Evolutionary conservation across 2,329 filamentous ascomycete genomes (phyloP).

Genomic region (Akanthomyces dipterigenus): DNA sequence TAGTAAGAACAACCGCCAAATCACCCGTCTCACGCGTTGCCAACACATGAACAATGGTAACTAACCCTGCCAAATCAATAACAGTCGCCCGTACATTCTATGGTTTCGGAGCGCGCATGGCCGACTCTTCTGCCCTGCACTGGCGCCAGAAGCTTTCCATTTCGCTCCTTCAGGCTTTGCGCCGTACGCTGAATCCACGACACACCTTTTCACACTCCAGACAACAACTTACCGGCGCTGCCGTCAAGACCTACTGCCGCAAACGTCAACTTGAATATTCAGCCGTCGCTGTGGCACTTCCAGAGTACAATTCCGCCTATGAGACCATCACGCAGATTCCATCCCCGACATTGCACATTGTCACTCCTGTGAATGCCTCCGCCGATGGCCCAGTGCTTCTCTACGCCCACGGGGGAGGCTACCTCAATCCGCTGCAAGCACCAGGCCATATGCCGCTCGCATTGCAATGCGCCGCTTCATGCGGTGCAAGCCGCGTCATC

Average conservation of each 20-base stretch:
- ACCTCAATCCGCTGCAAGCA: background rate
- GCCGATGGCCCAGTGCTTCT: background rate
- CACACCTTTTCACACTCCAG: background rate
- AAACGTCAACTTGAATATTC: background rate
- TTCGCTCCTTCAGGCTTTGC: background rate
- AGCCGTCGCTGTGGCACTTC: background rate
- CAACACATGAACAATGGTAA: background rate
- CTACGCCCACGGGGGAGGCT: background rate
- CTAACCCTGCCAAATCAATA: background rate
- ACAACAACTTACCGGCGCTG: background rate
- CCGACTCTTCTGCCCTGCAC: background rate
- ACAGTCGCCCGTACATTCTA: background rate
- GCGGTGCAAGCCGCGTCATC: background rate
- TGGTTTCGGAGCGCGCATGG: background rate
- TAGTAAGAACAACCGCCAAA: background rate
- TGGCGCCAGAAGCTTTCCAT: background rate
- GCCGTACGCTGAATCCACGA: background rate
- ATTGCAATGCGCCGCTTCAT: background rate
- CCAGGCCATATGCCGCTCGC: background rate
- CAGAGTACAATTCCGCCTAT: background rate
- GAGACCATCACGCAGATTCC: background rate
- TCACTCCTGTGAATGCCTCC: background rate
- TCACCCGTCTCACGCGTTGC: background rate
- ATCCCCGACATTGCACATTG: background rate
- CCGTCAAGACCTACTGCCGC: background rate